Evolutionary conservation across 805 yeast genomes (phyloP).

Genomic region (Saturnispora bothae): DNA sequence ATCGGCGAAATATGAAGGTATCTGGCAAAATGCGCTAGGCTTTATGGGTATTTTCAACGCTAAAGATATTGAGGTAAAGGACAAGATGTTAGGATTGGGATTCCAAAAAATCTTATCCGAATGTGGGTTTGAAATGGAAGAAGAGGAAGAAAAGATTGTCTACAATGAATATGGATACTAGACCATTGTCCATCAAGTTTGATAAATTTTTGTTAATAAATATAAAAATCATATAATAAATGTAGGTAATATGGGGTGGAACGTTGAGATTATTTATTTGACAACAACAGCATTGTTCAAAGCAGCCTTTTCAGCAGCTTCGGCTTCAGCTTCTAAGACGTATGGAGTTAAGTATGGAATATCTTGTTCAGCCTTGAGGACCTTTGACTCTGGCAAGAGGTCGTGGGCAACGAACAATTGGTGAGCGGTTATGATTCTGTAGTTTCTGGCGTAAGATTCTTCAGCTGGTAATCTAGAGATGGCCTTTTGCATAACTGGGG

Average conservation of each 20-base stretch:
- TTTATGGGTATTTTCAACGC: slow-evolving; percentile 70
- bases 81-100: slow-evolving; percentile 37
- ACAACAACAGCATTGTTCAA: slow-evolving; percentile 61
- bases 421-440: slow-evolving; percentile 85
- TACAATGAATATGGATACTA: slow-evolving; percentile 54
- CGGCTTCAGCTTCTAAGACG: slow-evolving; percentile 90
- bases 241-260: neutral
- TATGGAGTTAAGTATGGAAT: slow-evolving; percentile 76
- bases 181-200: neutral
- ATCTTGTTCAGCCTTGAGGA: slow-evolving; percentile 72
- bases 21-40: slow-evolving; percentile 75
- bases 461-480: slow-evolving; percentile 75
- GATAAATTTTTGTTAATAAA: neutral
- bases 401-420: slow-evolving; percentile 80
- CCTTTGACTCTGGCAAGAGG: slow-evolving; percentile 71
- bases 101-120: slow-evolving; percentile 44
- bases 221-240: slow-evolving; percentile 3
- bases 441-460: slow-evolving; percentile 83
- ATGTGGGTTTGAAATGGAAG: slow-evolving; percentile 50
- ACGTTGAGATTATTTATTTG: slow-evolving; percentile 15
- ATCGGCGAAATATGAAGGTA: slow-evolving; percentile 37
- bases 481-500: slow-evolving; percentile 77
- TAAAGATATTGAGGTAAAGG: slow-evolving; percentile 47
- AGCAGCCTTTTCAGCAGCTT: slow-evolving; percentile 75
- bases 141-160: slow-evolving; percentile 39